Percentiles rank a stretch among this genome's conserved stretches.
Conservation (phyloP, 306 rosid species). For the Crotalaria pallida region DNA sequence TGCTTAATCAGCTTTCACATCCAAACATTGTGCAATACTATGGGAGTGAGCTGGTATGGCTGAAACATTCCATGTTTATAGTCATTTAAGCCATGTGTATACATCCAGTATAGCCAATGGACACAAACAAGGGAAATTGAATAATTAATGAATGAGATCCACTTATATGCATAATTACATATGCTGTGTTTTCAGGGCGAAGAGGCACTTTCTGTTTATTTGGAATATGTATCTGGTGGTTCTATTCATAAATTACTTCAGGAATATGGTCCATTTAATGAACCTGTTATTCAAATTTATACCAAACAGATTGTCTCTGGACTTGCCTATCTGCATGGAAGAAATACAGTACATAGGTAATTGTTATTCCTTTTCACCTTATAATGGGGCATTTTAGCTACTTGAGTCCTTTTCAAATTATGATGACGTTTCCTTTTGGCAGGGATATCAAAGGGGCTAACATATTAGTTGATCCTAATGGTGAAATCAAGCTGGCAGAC, state of each 20-base stretch:
- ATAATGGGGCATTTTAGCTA: neutral
- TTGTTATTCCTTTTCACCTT: slow-evolving; percentile 13
- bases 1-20: slow-evolving; percentile 82
- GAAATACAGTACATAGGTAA: slow-evolving; percentile 94
- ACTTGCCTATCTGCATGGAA: slow-evolving; percentile 90
- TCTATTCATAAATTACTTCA: slow-evolving; percentile 91
- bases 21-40: slow-evolving; percentile 88
- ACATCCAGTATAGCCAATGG: neutral
- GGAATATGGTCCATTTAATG: slow-evolving; percentile 86
- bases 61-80: neutral
- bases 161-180: neutral
- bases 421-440: slow-evolving; percentile 28
- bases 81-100: neutral
- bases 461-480: slow-evolving; percentile 92
- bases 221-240: slow-evolving; percentile 95
- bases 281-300: slow-evolving; percentile 90
- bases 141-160: neutral
- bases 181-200: slow-evolving; percentile 58
- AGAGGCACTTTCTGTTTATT: slow-evolving; percentile 75
- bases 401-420: slow-evolving; percentile 6
- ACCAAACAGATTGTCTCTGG: slow-evolving; percentile 90
- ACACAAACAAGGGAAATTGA: neutral
- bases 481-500: slow-evolving; percentile 94
- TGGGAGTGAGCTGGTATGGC: slow-evolving; percentile 90
- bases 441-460: slow-evolving; percentile 99